phyloP scores from a whole-genome alignment of 129 eudicot species.

The Gnaphalium uliginosum region DNA sequence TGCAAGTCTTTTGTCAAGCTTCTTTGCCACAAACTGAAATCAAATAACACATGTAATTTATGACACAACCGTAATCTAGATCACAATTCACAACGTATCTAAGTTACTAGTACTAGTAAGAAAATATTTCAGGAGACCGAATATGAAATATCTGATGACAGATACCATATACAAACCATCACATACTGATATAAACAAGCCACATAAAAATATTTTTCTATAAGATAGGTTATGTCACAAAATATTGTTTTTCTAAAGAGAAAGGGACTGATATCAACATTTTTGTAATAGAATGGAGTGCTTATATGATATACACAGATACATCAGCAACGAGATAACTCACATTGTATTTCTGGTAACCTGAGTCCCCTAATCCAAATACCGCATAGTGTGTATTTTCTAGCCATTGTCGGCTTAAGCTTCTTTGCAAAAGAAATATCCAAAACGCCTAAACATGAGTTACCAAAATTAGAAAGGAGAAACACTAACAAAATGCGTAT shows the following conservation, averaged over 20 bases:
- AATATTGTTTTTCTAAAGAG: neutral
- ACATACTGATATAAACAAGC: neutral
- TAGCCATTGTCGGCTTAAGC: constrained; percentile 62
- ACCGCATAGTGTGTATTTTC: constrained; percentile 71
- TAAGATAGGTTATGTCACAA: neutral
- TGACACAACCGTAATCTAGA: neutral
- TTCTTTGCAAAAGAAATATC: constrained; percentile 81
- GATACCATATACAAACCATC: neutral
- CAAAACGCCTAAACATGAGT: constrained; percentile 63
- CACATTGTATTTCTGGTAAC: constrained; percentile 97
- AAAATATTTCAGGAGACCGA: neutral
- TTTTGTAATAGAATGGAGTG: neutral
- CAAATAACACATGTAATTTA: constrained; percentile 16
- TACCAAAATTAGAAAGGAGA: constrained; percentile 8
- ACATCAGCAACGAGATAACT: constrained; percentile 20
- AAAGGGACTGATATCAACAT: neutral
- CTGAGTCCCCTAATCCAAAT: constrained; percentile 97
- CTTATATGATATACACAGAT: neutral
- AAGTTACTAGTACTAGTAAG: neutral
- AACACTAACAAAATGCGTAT: neutral
- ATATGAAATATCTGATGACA: neutral
- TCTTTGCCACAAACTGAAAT: constrained; percentile 89
- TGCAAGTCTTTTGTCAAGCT: constrained; percentile 86
- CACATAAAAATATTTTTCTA: too few species aligned
- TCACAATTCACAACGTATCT: neutral